Evolutionary conservation across 1,284 basidiomycete species (phyloP), one percentile per base, ranked within the genome.

Genomic region (Trichosporon asahii): DNA sequence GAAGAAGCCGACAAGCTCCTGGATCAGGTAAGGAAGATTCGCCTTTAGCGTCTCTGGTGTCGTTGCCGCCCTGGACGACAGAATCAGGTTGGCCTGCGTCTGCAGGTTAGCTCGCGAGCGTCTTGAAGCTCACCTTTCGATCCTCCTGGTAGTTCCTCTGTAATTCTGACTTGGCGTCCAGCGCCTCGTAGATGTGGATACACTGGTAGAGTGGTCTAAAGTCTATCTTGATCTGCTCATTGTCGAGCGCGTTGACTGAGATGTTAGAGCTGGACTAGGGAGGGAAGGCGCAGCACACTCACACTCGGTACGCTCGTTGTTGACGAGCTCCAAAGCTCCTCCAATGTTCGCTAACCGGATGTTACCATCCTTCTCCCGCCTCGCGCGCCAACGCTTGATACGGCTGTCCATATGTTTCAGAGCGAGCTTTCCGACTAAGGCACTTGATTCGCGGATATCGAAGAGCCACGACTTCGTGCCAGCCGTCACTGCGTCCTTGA

Each of bases 1-100:
- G 85, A 99, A 99, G 84, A 98, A 99, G 0, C 97, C 97, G n/a
- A 95, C 92, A 72, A 98, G 93, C 83, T 98, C 93, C 82, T 98
- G 91, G 49, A 93, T 90, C 21, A 97, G 85, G 27, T 88, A 71
- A 0, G 84, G 82, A 6, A 87, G 80, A 3, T 80, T 82, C 4
- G 68, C 91, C 84, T 23, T 88, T 87, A 75, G 74, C 60, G 82
- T 79, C 40, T 80, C 76, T 0, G 84, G 81, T 5, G 83, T 78
- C 12, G 85, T 83, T 0, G 82, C 80, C 6, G 85, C 74, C 3
- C 84, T 82, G 29, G 86, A 85, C 4, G 94, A 94, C 21, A 99
- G 88, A 77, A 99, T 95, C 9, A 99, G 88, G 75, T 94, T 92
- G 4, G 97, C 96, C 91, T 99, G 97, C 0, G 94, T 94, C 93